Percentiles rank a stretch among this genome's conserved stretches.
Conservation (phyloP, 2,329 filamentous ascomycete genomes). For the Colletotrichum sp. region DNA sequence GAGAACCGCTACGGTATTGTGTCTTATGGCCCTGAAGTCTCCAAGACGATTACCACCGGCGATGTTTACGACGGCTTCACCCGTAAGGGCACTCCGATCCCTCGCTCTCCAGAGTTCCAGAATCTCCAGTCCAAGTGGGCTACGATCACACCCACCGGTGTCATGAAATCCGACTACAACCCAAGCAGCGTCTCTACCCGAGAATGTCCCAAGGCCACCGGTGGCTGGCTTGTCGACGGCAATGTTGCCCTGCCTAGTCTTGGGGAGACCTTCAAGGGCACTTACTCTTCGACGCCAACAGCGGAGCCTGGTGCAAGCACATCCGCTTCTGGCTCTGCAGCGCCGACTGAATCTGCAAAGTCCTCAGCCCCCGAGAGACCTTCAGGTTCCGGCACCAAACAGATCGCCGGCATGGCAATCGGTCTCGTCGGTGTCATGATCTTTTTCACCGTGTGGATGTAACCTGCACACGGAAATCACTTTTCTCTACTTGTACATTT, state of each 20-base stretch:
- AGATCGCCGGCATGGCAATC: slow-evolving; percentile 55
- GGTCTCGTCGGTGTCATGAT: slow-evolving; percentile 57
- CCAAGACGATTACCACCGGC: slow-evolving; percentile 55
- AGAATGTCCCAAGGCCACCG: slow-evolving; percentile 73
- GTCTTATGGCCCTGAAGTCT: slow-evolving; percentile 70
- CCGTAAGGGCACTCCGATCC: slow-evolving; percentile 74
- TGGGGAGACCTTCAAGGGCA: slow-evolving; percentile 54
- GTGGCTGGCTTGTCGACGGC: slow-evolving; percentile 75
- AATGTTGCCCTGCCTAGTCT: slow-evolving; percentile 73
- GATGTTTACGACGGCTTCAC: slow-evolving; percentile 70
- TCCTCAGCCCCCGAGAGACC: slow-evolving; percentile 27
- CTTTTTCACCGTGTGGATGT: slow-evolving; percentile 56
- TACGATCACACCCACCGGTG: slow-evolving; percentile 71
- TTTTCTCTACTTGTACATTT: slow-evolving; percentile 12
- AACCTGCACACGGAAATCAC: slow-evolving; percentile 18
- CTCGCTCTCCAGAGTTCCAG: slow-evolving; percentile 76
- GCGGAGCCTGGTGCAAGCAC: not conserved
- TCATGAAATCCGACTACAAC: slow-evolving; percentile 70
- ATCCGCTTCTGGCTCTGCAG: slow-evolving; percentile 21
- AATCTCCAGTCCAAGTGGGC: slow-evolving; percentile 82
- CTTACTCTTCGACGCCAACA: slow-evolving; percentile 21
- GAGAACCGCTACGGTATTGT: slow-evolving; percentile 83
- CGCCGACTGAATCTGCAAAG: slow-evolving; percentile 35
- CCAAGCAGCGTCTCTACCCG: slow-evolving; percentile 65
- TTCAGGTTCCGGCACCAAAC: slow-evolving; percentile 48